Evolutionary conservation across 1,284 basidiomycete species (phyloP).

Genomic region (Leucoagaricus sp.): DNA sequence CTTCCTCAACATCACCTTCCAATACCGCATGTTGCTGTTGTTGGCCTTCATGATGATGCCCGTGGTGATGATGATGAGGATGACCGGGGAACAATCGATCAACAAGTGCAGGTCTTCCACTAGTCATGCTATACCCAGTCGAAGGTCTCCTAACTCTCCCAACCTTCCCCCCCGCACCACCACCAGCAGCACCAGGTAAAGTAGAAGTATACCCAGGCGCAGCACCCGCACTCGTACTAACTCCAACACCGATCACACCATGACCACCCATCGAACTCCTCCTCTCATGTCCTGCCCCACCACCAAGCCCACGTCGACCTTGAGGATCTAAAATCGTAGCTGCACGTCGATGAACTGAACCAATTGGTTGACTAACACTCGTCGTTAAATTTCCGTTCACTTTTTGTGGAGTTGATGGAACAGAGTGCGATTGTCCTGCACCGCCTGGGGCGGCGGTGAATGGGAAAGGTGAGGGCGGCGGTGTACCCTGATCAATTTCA

Average conservation of each 20-base stretch:
- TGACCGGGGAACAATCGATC: conserved; percentile 49
- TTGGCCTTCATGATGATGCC: conserved; percentile 22
- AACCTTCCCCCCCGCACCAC: conserved; percentile 38
- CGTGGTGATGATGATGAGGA: conserved; percentile 21
- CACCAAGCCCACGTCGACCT: conserved; percentile 24
- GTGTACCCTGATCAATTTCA: no score
- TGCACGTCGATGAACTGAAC: conserved; percentile 61
- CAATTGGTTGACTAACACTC: conserved; percentile 60
- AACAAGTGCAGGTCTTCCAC: conserved; percentile 35
- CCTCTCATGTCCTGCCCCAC: conserved; percentile 64
- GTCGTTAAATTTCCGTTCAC: conserved; percentile 29
- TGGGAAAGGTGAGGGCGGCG: not conserved
- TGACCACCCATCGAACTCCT: conserved; percentile 58
- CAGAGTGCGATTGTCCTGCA: no score
- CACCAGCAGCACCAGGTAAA: conserved; percentile 19
- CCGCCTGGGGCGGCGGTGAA: no score
- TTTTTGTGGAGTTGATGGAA: no score
- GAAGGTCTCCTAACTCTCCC: conserved; percentile 68
- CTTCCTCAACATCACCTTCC: not conserved
- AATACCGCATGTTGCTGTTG: conserved; percentile 12
- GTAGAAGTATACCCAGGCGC: conserved; percentile 36
- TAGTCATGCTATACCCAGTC: conserved; percentile 49
- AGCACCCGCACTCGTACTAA: conserved; percentile 40
- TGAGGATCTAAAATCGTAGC: conserved; percentile 74
- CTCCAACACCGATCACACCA: not conserved